Percentiles rank a stretch among this genome's conserved stretches.
Evolutionary conservation across 2,329 filamentous ascomycete species (phyloP).

Genomic region (Allantophomopsis lycopodina): DNA sequence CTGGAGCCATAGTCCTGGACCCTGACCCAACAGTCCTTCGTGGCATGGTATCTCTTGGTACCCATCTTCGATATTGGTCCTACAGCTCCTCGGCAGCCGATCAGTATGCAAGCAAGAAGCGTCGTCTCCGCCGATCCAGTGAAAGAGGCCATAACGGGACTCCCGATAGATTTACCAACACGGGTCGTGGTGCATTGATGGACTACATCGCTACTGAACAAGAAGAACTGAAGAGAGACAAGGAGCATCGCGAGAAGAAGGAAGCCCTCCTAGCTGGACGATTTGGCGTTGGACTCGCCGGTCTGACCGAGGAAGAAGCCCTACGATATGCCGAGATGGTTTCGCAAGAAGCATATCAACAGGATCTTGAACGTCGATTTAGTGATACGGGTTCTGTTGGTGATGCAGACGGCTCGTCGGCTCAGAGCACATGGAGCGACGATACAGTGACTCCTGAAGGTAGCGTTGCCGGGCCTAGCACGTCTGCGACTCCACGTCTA

Average conservation of each 20-base stretch:
- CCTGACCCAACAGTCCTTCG: constrained; percentile 76
- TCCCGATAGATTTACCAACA: constrained; percentile 41
- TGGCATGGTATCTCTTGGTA: constrained; percentile 77
- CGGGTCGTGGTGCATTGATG: constrained; percentile 55
- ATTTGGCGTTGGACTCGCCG: constrained; percentile 70
- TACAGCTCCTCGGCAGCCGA: constrained; percentile 73
- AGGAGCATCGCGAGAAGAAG: constrained; percentile 51
- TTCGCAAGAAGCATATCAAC: constrained; percentile 42
- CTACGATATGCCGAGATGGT: constrained; percentile 52
- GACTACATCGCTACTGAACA: constrained; percentile 82
- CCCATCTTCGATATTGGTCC: constrained; percentile 82
- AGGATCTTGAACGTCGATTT: constrained; percentile 40
- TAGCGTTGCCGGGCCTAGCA: constrained; percentile 27
- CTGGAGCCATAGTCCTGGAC: constrained; percentile 74
- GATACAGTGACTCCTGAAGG: constrained; percentile 41
- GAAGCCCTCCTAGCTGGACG: constrained; percentile 58
- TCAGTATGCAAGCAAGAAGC: constrained; percentile 63
- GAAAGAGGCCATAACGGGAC: constrained; percentile 44
- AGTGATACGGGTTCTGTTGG: constrained; percentile 38
- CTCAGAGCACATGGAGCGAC: constrained; percentile 20
- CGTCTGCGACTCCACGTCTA: constrained; percentile 8
- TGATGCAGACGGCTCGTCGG: constrained; percentile 20
- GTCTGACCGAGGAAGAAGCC: constrained; percentile 52
- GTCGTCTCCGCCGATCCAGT: constrained; percentile 53
- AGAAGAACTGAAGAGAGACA: constrained; percentile 64